Evolutionary conservation across 768 basidiomycete genomes (phyloP).

Genomic region (Tulasnella sp.): DNA sequence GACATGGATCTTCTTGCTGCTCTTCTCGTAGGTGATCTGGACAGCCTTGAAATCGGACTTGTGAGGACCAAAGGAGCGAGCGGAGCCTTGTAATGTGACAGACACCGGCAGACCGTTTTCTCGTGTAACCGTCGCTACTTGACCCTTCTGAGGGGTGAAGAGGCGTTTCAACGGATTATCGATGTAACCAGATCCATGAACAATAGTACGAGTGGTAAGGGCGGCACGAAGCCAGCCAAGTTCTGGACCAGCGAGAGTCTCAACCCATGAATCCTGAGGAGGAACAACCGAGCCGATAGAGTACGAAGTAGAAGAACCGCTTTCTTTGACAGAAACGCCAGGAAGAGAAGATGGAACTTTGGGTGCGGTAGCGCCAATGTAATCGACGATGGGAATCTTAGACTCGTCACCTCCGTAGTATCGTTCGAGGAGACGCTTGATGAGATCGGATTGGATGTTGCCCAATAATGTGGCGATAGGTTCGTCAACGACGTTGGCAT

Average conservation of each 20-base stretch:
- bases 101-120: slow-evolving; percentile 38
- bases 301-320: slow-evolving; percentile 33
- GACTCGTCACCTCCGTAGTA: slow-evolving; percentile 64
- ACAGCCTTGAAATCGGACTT: slow-evolving; percentile 69
- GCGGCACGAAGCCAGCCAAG: slow-evolving; percentile 81
- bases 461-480: slow-evolving; percentile 88
- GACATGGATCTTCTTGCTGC: slow-evolving; percentile 48
- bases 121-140: slow-evolving; percentile 41
- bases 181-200: slow-evolving; percentile 75
- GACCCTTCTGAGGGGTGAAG: slow-evolving; percentile 66
- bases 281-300: slow-evolving; percentile 39
- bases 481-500: slow-evolving; percentile 78
- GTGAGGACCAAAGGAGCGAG: slow-evolving; percentile 66
- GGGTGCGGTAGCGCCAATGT: slow-evolving; percentile 47
- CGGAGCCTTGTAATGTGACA: slow-evolving; percentile 59
- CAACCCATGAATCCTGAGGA: slow-evolving; percentile 60
- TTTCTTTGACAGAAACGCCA: slow-evolving; percentile 38
- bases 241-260: slow-evolving; percentile 65
- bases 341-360: slow-evolving; percentile 13
- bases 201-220: slow-evolving; percentile 64
- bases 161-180: slow-evolving; percentile 82
- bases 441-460: slow-evolving; percentile 66
- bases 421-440: slow-evolving; percentile 61
- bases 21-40: slow-evolving; percentile 47
- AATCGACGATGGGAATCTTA: slow-evolving; percentile 70